Percentiles rank a stretch among this genome's conserved stretches.
Conservation (phyloP, 73 alveolate species). For the Tetrahymena elliotti region DNA sequence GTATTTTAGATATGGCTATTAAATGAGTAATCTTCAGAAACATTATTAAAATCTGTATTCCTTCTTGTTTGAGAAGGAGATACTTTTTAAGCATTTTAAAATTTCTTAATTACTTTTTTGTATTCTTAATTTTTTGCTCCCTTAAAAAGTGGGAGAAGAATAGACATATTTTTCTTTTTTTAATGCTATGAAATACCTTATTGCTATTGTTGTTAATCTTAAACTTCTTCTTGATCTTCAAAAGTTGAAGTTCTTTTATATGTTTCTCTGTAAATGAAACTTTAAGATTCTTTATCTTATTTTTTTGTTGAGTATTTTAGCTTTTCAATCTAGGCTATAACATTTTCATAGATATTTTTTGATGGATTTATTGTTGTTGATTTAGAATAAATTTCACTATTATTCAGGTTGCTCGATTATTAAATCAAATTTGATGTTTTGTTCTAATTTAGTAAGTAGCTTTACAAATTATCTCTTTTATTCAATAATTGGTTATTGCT, state of each 20-base stretch:
- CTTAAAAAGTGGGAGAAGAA: neutral
- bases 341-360: neutral
- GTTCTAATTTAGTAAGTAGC: neutral
- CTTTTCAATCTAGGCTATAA: neutral
- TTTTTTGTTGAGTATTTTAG: neutral
- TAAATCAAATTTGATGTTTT: neutral
- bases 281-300: neutral
- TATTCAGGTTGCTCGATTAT: neutral
- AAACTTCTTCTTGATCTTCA: neutral
- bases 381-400: neutral
- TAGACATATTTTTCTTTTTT: neutral
- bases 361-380: neutral
- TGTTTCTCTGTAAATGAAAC: neutral
- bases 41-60: neutral
- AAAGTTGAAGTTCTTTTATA: neutral
- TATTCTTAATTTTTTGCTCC: neutral
- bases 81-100: neutral
- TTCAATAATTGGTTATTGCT: neutral
- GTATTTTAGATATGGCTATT: neutral
- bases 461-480: neutral
- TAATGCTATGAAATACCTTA: neutral
- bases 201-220: neutral
- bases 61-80: neutral
- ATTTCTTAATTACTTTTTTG: neutral
- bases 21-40: neutral